Conservation (phyloP, 495 filamentous ascomycete species). For the Physcia stellaris region DNA sequence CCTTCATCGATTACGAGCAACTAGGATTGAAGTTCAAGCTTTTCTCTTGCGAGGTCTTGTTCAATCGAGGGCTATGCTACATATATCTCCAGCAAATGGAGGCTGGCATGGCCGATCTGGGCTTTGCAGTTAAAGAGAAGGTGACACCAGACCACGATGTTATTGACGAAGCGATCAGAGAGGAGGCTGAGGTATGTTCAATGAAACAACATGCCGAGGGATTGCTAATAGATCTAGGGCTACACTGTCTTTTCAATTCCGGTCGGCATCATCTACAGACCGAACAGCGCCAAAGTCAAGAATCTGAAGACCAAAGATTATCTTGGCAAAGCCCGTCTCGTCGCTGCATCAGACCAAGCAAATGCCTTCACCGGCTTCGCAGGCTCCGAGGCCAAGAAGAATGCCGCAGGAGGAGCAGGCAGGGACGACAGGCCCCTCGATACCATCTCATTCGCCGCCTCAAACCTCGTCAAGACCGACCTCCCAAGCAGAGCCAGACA, state of each 20-base stretch:
- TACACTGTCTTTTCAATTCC: slow-evolving; percentile 99
- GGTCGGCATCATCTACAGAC: slow-evolving; percentile 85
- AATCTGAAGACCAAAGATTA: slow-evolving; percentile 97
- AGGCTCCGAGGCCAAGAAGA: slow-evolving; percentile 58
- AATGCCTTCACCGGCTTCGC: slow-evolving; percentile 68
- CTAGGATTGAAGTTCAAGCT: slow-evolving; percentile 91
- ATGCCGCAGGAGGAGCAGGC: slow-evolving; percentile 18
- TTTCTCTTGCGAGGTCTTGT: slow-evolving; percentile 94
- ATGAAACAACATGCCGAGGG: neutral
- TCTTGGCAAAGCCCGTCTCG: slow-evolving; percentile 80
- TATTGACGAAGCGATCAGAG: slow-evolving; percentile 89
- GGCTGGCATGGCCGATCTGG: slow-evolving; percentile 78
- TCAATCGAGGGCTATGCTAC: slow-evolving; percentile 96
- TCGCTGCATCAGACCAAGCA: slow-evolving; percentile 74
- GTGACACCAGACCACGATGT: slow-evolving; percentile 90
- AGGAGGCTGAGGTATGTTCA: slow-evolving; percentile 70
- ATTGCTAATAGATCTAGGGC: slow-evolving; percentile 40
- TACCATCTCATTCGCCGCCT: slow-evolving; percentile 76
- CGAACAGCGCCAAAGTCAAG: slow-evolving; percentile 94
- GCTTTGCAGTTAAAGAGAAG: slow-evolving; percentile 91
- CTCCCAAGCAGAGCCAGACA: slow-evolving; percentile 62
- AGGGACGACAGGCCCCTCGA: slow-evolving; percentile 64
- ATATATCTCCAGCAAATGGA: slow-evolving; percentile 90
- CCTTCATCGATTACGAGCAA: slow-evolving; percentile 96
- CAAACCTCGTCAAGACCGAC: slow-evolving; percentile 77